Percentiles rank a stretch among this genome's conserved stretches.
Conservation (phyloP, 257 asterid genomes). For the Penstemon newberryi region DNA sequence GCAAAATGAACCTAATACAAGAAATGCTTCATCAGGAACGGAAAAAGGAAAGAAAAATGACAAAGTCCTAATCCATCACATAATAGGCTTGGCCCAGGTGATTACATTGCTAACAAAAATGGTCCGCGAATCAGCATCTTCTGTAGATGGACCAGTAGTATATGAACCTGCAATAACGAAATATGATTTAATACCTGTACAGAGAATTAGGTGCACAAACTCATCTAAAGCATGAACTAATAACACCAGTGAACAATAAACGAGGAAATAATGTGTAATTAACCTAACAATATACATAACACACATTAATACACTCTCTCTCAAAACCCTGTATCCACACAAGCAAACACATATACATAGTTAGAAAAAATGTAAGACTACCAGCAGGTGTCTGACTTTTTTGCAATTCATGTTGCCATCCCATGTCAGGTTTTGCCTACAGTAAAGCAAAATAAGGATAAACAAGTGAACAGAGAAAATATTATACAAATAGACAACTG, state of each 20-base stretch:
- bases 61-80: conserved; percentile 22
- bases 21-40: conserved; percentile 26
- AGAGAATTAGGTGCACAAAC: conserved; percentile 5
- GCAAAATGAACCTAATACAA: conserved; percentile 91
- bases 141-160: conserved; percentile 57
- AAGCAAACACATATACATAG: conserved; percentile 12
- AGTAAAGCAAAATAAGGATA: conserved; percentile 24
- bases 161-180: conserved; percentile 45
- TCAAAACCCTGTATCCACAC: not conserved
- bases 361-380: conserved; percentile 36
- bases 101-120: conserved; percentile 89
- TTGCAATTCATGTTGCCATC: conserved; percentile 41
- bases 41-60: not conserved
- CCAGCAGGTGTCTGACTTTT: conserved; percentile 48
- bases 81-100: not conserved
- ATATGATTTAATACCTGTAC: conserved; percentile 11
- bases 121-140: conserved; percentile 87
- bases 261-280: conserved; percentile 8
- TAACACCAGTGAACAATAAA: not conserved
- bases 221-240: too few species aligned
- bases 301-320: not conserved
- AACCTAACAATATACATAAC: not conserved
- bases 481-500: conserved; percentile 7
- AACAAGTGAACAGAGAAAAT: conserved; percentile 22
- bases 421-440: conserved; percentile 51